Evolutionary conservation across 495 filamentous ascomycete genomes (phyloP).

Genomic region (Elasticomyces elasticus): DNA sequence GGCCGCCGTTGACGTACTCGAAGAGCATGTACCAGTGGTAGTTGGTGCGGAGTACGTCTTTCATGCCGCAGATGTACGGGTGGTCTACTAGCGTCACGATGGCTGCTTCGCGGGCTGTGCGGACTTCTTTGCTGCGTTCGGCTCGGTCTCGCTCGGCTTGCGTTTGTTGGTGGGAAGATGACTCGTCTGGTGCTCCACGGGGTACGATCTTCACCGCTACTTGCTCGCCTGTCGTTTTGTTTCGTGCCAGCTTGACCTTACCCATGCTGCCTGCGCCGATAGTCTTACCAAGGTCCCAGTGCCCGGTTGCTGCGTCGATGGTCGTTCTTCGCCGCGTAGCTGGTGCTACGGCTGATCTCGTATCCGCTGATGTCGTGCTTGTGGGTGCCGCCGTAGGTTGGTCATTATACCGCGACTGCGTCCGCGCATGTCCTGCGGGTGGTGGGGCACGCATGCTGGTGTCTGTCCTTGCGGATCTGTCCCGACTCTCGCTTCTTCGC

Average conservation of each 20-base stretch:
- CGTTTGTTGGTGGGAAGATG: constrained; percentile 70
- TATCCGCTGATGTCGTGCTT: background rate
- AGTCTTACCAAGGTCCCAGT: constrained; percentile 92
- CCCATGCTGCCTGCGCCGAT: constrained; percentile 98
- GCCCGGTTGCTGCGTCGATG: constrained; percentile 70
- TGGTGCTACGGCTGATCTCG: constrained; percentile 26
- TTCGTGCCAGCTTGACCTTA: constrained; percentile 88
- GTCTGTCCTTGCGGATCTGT: constrained; percentile 29
- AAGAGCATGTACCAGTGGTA: constrained; percentile 99
- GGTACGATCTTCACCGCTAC: constrained; percentile 92
- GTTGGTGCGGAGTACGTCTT: constrained; percentile 87
- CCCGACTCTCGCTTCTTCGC: constrained; percentile 45
- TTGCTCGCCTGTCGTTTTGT: constrained; percentile 62
- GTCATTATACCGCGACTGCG: constrained; percentile 44
- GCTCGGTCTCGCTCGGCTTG: constrained; percentile 73
- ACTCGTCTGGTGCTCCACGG: constrained; percentile 69
- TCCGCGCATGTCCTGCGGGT: constrained; percentile 34
- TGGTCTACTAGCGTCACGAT: constrained; percentile 93
- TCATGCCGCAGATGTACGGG: constrained; percentile 93
- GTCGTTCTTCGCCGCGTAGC: constrained; percentile 62
- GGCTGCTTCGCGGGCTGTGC: constrained; percentile 90
- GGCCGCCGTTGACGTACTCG: constrained; percentile 97
- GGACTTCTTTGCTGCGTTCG: constrained; percentile 91
- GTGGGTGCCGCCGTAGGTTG: constrained; percentile 27
- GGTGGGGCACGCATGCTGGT: constrained; percentile 45